These are phyloP conservation scores for Saccharomycopsis javanensis DNA, from an alignment of 805 yeast genomes.

Conservation along the genomic window DNA sequence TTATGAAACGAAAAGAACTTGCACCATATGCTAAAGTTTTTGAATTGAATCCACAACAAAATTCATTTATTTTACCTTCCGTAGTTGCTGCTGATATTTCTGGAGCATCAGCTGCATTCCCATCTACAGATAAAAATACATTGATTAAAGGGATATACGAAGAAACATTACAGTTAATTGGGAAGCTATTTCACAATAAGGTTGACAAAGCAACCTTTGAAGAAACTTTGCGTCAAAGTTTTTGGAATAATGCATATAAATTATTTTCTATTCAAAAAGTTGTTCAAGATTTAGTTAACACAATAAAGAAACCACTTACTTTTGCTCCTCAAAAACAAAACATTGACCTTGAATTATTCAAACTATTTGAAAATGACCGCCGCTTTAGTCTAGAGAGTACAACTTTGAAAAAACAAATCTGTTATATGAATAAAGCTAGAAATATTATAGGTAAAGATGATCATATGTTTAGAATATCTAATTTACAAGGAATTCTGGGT, in stretches of 20 bases:
- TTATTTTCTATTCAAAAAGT: conserved; percentile 90
- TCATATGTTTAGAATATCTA: conserved; percentile 81
- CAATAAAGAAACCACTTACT: neutral
- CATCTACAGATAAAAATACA: neutral
- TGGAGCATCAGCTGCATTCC: neutral
- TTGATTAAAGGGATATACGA: conserved; percentile 32
- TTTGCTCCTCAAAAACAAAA: conserved; percentile 38
- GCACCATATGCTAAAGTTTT: conserved; percentile 78
- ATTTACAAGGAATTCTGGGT: conserved; percentile 33
- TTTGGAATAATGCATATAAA: conserved; percentile 86
- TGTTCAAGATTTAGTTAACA: conserved; percentile 54
- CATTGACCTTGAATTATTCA: conserved; percentile 67
- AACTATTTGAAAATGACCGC: conserved; percentile 76
- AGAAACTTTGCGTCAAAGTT: conserved; percentile 90
- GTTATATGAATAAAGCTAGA: conserved; percentile 81
- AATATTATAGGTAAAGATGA: conserved; percentile 75
- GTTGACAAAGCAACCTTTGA: conserved; percentile 92
- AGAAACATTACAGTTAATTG: conserved; percentile 70
- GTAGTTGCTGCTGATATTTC: neutral
- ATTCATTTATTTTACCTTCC: conserved; percentile 7
- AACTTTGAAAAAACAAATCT: conserved; percentile 75
- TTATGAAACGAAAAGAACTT: conserved; percentile 50
- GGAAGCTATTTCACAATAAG: conserved; percentile 75
- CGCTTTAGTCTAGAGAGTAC: conserved; percentile 38
- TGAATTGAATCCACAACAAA: conserved; percentile 34